Percentiles rank a stretch among this genome's conserved stretches.
These are phyloP conservation scores for Lentinula lateritia DNA, from an alignment of 768 basidiomycete genomes.

Conservation along the genomic window DNA sequence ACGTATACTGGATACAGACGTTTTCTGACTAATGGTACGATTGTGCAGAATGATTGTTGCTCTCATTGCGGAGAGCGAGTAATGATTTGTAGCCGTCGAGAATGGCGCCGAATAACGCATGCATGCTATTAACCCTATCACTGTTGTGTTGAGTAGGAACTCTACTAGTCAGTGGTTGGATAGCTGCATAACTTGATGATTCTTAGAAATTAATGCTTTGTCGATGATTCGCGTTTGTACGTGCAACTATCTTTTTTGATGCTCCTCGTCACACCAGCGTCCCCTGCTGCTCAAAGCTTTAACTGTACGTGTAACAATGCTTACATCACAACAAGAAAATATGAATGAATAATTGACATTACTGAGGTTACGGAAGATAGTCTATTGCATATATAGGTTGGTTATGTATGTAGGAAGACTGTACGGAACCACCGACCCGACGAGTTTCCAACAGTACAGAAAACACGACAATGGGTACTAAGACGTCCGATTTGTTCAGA, in stretches of 20 bases:
- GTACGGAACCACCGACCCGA: constrained; percentile 78
- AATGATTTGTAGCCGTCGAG: constrained; percentile 2
- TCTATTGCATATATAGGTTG: neutral
- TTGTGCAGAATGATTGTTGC: constrained; percentile 75
- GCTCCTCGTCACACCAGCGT: too few relatives aligned
- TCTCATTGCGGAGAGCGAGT: constrained; percentile 76
- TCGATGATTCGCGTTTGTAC: neutral
- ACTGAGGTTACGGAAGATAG: too few relatives aligned
- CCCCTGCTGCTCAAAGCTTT: too few relatives aligned
- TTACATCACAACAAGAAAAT: too few relatives aligned
- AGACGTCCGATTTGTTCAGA: constrained; percentile 73
- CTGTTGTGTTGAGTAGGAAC: too few relatives aligned
- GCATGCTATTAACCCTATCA: too few relatives aligned
- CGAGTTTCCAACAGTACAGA: constrained; percentile 37
- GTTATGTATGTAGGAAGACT: constrained; percentile 14
- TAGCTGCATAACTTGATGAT: too few relatives aligned
- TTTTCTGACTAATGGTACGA: neutral
- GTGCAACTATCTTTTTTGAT: too few relatives aligned
- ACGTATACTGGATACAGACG: neutral
- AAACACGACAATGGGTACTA: constrained; percentile 65
- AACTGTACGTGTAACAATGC: too few relatives aligned
- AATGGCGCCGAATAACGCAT: neutral
- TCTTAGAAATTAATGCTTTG: neutral
- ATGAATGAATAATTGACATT: too few relatives aligned
- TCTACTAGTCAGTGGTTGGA: too few relatives aligned